Evolutionary conservation across 2,329 filamentous ascomycete species (phyloP).

Genomic region (Cucurbitaria berberidis): DNA sequence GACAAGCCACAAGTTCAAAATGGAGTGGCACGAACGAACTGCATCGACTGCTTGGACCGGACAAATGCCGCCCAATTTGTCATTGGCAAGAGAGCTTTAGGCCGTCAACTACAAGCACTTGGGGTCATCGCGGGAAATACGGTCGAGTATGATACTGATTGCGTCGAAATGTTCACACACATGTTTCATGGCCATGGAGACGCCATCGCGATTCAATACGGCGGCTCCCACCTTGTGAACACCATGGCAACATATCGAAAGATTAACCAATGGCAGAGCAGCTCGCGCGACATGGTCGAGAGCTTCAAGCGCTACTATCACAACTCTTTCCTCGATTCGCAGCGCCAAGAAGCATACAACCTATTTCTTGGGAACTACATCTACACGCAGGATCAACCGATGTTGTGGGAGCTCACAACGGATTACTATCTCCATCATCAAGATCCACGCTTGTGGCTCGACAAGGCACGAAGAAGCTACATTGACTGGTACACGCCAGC

Average conservation of each 20-base stretch:
- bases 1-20: constrained; percentile 78
- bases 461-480: constrained; percentile 71
- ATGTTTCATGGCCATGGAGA: constrained; percentile 98
- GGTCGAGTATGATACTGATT: constrained; percentile 93
- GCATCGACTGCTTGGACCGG: constrained; percentile 95
- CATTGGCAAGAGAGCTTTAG: constrained; percentile 91
- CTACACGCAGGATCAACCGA: constrained; percentile 82
- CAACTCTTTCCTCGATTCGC: constrained; percentile 97
- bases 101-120: constrained; percentile 88
- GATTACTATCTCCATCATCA: constrained; percentile 97
- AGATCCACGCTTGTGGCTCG: constrained; percentile 75
- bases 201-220: constrained; percentile 96
- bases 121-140: constrained; percentile 81
- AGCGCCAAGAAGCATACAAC: constrained; percentile 97
- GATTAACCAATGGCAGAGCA: constrained; percentile 98
- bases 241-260: constrained; percentile 99
- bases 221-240: constrained; percentile 95
- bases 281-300: constrained; percentile 98
- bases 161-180: constrained; percentile 93
- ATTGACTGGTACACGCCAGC: constrained; percentile 86
- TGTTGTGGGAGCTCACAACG: constrained; percentile 94
- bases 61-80: constrained; percentile 99
- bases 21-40: constrained; percentile 92
- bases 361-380: constrained; percentile 96
- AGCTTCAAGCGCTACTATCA: constrained; percentile 99